These are phyloP conservation scores for Zea mays DNA, from an alignment of 176 grass and related monocot genomes.

Conservation along the genomic window Zm-B73-REFERENCE-NAM-5.0 NC_050101.1:137352501-137353000, in stretches of 20 bases:
- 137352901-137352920: not conserved
- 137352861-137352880: not conserved
- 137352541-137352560: not conserved
- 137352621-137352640: slow-evolving; percentile 51
- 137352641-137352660: slow-evolving; percentile 97
- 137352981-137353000: slow-evolving; percentile 89
- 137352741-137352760: slow-evolving; percentile 30
- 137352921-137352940: slow-evolving; percentile 14
- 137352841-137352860: slow-evolving; percentile 45
- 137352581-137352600: slow-evolving; percentile 23
- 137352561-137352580: not conserved
- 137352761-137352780: slow-evolving; percentile 26
- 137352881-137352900: not conserved
- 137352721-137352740: slow-evolving; percentile 47
- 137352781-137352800: slow-evolving; percentile 64
- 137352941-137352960: slow-evolving; percentile 92
- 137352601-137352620: slow-evolving; percentile 17
- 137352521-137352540: slow-evolving; percentile 14
- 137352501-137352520: not conserved
- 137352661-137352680: slow-evolving; percentile 96
- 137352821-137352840: slow-evolving; percentile 97
- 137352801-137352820: slow-evolving; percentile 99
- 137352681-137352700: slow-evolving; percentile 99
- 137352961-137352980: slow-evolving; percentile 97
- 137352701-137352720: slow-evolving; percentile 89